Conservation (phyloP, 306 rosid species). For the Oxytropis ochrocephala region DNA sequence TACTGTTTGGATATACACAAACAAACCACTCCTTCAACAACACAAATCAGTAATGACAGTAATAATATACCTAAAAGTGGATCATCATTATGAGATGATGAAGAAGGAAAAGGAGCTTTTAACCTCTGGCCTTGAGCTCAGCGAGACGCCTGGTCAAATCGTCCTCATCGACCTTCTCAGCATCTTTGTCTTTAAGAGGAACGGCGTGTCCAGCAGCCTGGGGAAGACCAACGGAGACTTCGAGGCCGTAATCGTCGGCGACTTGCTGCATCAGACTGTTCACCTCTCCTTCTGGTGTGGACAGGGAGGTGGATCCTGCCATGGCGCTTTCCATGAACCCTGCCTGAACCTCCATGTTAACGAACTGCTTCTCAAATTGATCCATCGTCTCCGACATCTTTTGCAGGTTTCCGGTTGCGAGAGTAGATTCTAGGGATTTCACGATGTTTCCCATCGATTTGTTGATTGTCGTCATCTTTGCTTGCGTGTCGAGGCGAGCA, state of each 20-base stretch:
- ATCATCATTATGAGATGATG: not conserved
- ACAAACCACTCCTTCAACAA: conserved; percentile 15
- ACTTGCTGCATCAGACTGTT: conserved; percentile 96
- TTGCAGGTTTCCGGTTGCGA: conserved; percentile 78
- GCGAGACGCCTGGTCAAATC: conserved; percentile 87
- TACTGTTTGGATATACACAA: conserved; percentile 31
- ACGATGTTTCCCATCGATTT: conserved; percentile 89
- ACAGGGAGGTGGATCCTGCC: conserved; percentile 93
- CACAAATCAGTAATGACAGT: not conserved
- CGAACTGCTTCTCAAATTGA: conserved; percentile 88
- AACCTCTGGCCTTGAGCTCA: conserved; percentile 96
- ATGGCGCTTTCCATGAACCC: conserved; percentile 94
- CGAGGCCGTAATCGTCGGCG: conserved; percentile 92
- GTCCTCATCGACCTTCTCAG: conserved; percentile 82
- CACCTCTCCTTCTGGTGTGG: conserved; percentile 92
- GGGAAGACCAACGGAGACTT: conserved; percentile 90
- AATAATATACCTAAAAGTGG: not conserved
- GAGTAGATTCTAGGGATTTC: conserved; percentile 69
- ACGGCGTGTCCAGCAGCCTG: conserved; percentile 85
- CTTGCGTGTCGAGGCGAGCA: conserved; percentile 94
- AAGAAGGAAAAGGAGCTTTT: not conserved
- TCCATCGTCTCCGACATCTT: conserved; percentile 99
- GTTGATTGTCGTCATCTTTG: conserved; percentile 85
- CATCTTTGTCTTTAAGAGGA: conserved; percentile 79
- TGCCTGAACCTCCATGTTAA: conserved; percentile 97